phyloP scores from a whole-genome alignment of 768 basidiomycete genomes.

The Pholiota molesta region DNA sequence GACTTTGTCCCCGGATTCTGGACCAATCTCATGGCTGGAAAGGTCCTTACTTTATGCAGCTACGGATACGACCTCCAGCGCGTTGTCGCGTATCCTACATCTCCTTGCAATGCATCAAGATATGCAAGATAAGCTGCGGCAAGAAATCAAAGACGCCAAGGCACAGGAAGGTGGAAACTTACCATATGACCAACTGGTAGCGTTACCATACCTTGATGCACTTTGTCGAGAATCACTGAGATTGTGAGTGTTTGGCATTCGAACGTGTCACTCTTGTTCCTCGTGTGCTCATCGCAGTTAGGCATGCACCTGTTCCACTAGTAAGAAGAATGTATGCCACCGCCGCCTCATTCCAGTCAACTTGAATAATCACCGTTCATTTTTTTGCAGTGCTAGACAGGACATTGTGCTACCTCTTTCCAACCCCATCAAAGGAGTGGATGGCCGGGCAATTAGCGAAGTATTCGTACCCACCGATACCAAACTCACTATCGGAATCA shows the following conservation, averaged over 20 bases:
- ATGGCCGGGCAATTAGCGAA: constrained; percentile 40
- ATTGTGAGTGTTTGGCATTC: constrained; percentile 25
- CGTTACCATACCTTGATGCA: constrained; percentile 42
- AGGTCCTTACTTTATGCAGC: constrained; percentile 43
- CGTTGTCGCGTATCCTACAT: constrained; percentile 35
- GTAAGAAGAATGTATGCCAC: constrained; percentile 21
- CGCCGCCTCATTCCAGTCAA: background rate
- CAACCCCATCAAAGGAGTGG: constrained; percentile 35
- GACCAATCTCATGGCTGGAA: background rate
- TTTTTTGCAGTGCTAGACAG: constrained; percentile 23
- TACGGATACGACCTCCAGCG: constrained; percentile 45
- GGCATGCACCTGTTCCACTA: constrained; percentile 31
- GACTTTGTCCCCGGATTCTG: background rate
- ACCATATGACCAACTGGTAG: constrained; percentile 38
- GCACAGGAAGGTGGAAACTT: constrained; percentile 24
- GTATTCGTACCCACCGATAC: constrained; percentile 45
- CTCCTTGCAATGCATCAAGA: constrained; percentile 36
- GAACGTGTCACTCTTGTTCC: background rate
- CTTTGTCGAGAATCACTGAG: constrained; percentile 43
- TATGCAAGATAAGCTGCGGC: constrained; percentile 39
- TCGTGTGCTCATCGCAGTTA: constrained; percentile 12
- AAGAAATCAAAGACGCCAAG: constrained; percentile 34
- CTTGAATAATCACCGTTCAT: constrained; percentile 3
- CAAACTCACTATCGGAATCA: constrained; percentile 40
- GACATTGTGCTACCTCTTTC: constrained; percentile 47